Conservation (phyloP, 371 early-diverging fungal genomes). For the Mucor indicus region DNA sequence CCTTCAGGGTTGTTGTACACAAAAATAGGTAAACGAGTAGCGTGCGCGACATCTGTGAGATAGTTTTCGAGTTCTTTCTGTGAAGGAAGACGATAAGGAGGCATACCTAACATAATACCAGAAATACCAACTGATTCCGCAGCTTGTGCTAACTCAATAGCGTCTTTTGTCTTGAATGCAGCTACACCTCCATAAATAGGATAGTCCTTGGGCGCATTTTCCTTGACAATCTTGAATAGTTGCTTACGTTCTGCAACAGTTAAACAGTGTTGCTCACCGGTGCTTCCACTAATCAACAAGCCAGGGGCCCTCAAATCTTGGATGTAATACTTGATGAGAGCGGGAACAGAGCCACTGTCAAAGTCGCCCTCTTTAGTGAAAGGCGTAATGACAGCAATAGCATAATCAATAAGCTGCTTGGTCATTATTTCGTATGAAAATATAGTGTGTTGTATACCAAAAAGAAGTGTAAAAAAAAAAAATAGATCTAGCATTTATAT, state of each 20-base stretch:
- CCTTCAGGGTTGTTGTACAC: constrained; percentile 29
- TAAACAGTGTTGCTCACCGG: constrained; percentile 35
- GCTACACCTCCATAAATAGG: constrained; percentile 32
- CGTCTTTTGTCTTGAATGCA: constrained; percentile 28
- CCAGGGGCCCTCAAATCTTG: constrained; percentile 19
- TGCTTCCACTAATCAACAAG: constrained; percentile 26
- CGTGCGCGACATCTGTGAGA: constrained; percentile 16
- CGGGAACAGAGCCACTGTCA: constrained; percentile 19
- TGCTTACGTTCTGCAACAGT: constrained; percentile 26
- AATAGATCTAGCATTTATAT: too few relatives aligned
- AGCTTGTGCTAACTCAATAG: constrained; percentile 20
- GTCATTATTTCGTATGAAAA: too few relatives aligned
- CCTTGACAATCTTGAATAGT: constrained; percentile 9
- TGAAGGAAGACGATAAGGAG: constrained; percentile 23
- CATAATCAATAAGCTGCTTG: constrained; percentile 18
- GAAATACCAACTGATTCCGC: constrained; percentile 15
- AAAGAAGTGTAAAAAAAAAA: too few relatives aligned
- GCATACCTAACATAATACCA: constrained; percentile 35
- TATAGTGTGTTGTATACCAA: too few relatives aligned
- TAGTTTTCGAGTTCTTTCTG: constrained; percentile 23
- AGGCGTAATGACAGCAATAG: constrained; percentile 29
- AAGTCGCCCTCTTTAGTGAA: constrained; percentile 20
- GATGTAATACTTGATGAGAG: constrained; percentile 20
- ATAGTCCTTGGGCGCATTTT: constrained; percentile 7
- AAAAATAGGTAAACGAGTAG: constrained; percentile 19